Base-by-base conservation (phyloP, 2,329 filamentous ascomycete genomes). In the Zymoseptoria ardabiliae region DNA sequence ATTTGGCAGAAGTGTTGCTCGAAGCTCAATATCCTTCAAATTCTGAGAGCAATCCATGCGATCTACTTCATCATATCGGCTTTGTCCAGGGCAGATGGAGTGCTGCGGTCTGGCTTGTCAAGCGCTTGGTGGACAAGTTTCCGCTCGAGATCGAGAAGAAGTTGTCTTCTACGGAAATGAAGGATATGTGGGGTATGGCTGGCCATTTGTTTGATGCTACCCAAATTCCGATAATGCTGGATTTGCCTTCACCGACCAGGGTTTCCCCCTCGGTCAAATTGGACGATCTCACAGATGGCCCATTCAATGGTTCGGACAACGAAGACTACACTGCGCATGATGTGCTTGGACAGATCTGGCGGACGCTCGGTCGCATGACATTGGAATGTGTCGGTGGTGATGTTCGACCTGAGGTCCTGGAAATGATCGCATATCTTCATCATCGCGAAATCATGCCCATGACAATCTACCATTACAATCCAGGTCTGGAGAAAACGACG, bases 371-470 rank as follows among this genome's bases (percentile, higher is more conserved):
- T 0, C 66, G 66, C n/a, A 75, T 80, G 73, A 76, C 78, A n/a
- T 50, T 79, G 23, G 66, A 62, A 19, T 70, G 69, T 57, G 63
- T 61, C 13, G 65, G 62, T 22, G 61, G 60, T 7, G 63, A 64
- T 8, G 72, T 78, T 17, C 76, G 76, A 70, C 70, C 75, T 6
- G 74, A 75, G 61, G 76, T 80, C 2, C 66, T 80, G 55, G 76
- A 79, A 59, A 75, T 80, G 53, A 74, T 81, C 48, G 78, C 78
- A 5, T 70, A 77, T 49, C 63, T 81, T 17, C 78, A 81, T 63
- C 78, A 79, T 64, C 65, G 70, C 25, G 77, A 74, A 30, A 69
- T 79, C 56, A 78, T 81, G 67, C 75, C 79, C 13, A 71, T 75
- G 41, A 74, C 76, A 10, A 74, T 80, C 45, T 78, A 80, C 64